Percentiles rank a stretch among this genome's conserved stretches.
Evolutionary conservation across 2,329 filamentous ascomycete genomes (phyloP).

Genomic region (Microascus cirrosus): DNA sequence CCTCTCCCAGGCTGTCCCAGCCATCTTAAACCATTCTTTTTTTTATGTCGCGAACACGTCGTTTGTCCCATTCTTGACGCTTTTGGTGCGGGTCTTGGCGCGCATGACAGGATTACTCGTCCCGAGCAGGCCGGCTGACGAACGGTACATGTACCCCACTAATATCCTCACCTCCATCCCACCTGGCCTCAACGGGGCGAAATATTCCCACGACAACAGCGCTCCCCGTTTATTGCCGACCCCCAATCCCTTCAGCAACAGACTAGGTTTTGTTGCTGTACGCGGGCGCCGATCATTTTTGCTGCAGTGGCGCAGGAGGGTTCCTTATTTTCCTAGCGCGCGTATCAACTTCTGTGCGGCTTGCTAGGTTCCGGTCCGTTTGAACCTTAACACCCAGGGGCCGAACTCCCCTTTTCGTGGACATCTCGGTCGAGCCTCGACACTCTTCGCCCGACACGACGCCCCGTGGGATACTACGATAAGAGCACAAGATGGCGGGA

Average conservation of each 20-base stretch:
- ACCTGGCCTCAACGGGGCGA: neutral
- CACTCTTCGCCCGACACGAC: neutral
- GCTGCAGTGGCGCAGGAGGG: neutral
- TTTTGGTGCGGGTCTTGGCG: neutral
- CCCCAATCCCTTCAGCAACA: neutral
- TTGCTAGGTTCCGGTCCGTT: neutral
- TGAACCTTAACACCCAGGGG: neutral
- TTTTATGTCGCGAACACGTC: neutral
- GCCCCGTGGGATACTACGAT: neutral
- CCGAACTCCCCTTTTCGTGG: neutral
- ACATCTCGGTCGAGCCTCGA: neutral
- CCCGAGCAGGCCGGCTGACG: neutral
- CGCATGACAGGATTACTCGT: neutral
- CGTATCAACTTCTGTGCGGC: neutral
- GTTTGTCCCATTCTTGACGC: neutral
- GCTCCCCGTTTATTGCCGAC: neutral
- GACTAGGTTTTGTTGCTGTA: neutral
- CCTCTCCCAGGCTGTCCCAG: neutral
- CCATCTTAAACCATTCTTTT: neutral
- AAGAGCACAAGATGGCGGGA: constrained; percentile 56
- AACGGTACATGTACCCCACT: neutral
- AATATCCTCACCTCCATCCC: neutral
- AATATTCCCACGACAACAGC: neutral
- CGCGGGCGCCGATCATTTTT: neutral
- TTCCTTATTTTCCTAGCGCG: neutral